phyloP scores from a whole-genome alignment of 225 moss, liverwort and hornwort species.

The Neckera pumila region DNA sequence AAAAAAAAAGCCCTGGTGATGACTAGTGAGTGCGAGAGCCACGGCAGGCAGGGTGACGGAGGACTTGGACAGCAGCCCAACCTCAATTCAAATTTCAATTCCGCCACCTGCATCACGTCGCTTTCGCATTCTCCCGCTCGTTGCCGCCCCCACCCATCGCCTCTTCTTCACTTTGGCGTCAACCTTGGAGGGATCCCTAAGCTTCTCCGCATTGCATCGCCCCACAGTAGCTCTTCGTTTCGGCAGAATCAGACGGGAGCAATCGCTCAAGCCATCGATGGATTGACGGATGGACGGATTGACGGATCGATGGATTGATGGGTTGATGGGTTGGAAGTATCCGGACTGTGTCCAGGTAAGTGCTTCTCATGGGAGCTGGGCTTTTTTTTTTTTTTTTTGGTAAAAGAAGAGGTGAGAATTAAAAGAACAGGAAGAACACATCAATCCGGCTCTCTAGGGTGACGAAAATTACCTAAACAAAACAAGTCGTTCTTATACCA shows the following conservation, averaged over 20 bases:
- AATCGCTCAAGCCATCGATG: neutral
- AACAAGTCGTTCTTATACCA: too few relatives aligned
- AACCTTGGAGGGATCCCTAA: neutral
- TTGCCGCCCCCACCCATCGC: neutral
- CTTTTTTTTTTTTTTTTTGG: too few relatives aligned
- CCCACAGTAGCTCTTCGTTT: neutral
- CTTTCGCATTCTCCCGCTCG: neutral
- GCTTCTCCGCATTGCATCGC: neutral
- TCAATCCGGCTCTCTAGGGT: too few relatives aligned
- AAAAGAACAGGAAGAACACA: too few relatives aligned
- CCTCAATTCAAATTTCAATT: neutral
- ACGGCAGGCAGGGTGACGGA: neutral
- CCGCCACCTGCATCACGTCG: neutral
- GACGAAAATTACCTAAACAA: too few relatives aligned
- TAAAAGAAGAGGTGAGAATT: too few relatives aligned
- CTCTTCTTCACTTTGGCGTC: too few relatives aligned
- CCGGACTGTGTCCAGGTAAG: slow-evolving; percentile 59
- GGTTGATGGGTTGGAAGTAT: slow-evolving; percentile 1
- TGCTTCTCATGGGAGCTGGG: neutral
- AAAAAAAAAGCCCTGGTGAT: too few relatives aligned
- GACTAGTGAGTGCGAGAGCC: neutral
- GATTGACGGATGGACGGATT: neutral
- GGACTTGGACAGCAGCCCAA: neutral
- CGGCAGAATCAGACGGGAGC: too few relatives aligned
- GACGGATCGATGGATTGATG: neutral